Conservation (phyloP, 352 stramenopile species). For the Pythium periplocum region DNA sequence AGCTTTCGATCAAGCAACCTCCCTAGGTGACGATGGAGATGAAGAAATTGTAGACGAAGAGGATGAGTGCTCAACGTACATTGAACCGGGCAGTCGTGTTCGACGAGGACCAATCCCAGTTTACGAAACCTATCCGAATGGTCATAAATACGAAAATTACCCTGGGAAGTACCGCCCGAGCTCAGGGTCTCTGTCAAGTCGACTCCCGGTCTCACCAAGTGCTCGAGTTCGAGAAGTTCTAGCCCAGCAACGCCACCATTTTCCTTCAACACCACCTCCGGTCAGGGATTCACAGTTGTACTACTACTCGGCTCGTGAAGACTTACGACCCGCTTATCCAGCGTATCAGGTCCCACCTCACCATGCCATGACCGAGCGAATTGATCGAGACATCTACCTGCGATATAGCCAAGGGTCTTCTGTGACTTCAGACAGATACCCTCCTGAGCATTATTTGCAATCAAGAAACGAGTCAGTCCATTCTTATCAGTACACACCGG, state of each 20-base stretch:
- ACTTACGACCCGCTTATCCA: slow-evolving; percentile 13
- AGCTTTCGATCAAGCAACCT: no score
- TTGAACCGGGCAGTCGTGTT: slow-evolving; percentile 20
- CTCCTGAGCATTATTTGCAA: no score
- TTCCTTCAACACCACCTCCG: background rate
- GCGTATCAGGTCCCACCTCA: slow-evolving; percentile 8
- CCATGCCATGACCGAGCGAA: slow-evolving; percentile 31
- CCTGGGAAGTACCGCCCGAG: no score
- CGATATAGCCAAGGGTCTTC: slow-evolving; percentile 6
- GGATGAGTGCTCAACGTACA: slow-evolving; percentile 8
- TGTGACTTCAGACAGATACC: no score
- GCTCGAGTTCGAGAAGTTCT: slow-evolving; percentile 52
- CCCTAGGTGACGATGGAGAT: slow-evolving; percentile 4
- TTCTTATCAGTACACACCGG: no score
- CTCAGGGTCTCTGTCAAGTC: background rate
- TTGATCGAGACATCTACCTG: slow-evolving; percentile 25
- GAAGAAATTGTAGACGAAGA: slow-evolving; percentile 12
- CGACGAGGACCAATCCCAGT: slow-evolving; percentile 17
- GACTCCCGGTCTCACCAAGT: slow-evolving; percentile 36
- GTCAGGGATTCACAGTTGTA: slow-evolving; percentile 2
- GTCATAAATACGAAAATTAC: no score
- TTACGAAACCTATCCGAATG: slow-evolving; percentile 5
- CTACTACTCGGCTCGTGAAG: slow-evolving; percentile 35
- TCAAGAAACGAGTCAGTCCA: no score
- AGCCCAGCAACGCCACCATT: slow-evolving; percentile 21